These are phyloP conservation scores for Paramecium caudatum DNA, from an alignment of 73 alveolate genomes.

Conservation along the genomic window DNA sequence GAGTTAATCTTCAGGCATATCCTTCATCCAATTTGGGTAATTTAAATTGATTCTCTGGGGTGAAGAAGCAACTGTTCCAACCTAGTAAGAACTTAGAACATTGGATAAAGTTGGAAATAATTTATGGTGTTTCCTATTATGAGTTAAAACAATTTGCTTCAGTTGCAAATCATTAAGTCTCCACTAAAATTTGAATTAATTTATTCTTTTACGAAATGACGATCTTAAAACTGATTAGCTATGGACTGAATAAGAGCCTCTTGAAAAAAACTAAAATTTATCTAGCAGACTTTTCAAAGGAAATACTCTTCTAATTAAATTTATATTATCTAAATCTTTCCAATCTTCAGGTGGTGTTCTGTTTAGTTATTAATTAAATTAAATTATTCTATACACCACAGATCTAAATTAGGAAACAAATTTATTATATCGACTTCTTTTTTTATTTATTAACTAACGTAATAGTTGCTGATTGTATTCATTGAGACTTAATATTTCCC, in stretches of 20 bases:
- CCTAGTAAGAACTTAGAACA: not conserved
- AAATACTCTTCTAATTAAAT: slow-evolving; percentile 33
- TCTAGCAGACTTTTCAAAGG: slow-evolving; percentile 5
- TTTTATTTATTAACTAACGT: not conserved
- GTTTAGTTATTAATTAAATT: slow-evolving; percentile 20
- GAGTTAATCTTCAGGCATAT: not conserved
- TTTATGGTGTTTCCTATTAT: not conserved
- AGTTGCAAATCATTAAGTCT: not conserved
- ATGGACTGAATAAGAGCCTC: slow-evolving; percentile 19
- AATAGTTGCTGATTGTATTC: not conserved
- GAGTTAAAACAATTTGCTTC: slow-evolving; percentile 18
- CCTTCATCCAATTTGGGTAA: slow-evolving; percentile 17
- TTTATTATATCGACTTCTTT: not conserved
- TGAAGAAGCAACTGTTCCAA: slow-evolving; percentile 32
- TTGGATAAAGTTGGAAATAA: not conserved
- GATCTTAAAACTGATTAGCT: not conserved
- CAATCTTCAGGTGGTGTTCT: slow-evolving; percentile 66
- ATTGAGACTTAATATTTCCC: not conserved
- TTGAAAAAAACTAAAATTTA: not conserved
- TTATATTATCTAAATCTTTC: slow-evolving; percentile 52
- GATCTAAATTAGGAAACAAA: not conserved
- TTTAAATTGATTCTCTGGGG: slow-evolving; percentile 1
- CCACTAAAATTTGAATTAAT: not conserved
- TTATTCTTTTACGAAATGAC: not conserved
- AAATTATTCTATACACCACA: slow-evolving; percentile 1